phyloP scores from a whole-genome alignment of 1,284 basidiomycete genomes.

The Exobasidium cylindrosporum region DNA sequence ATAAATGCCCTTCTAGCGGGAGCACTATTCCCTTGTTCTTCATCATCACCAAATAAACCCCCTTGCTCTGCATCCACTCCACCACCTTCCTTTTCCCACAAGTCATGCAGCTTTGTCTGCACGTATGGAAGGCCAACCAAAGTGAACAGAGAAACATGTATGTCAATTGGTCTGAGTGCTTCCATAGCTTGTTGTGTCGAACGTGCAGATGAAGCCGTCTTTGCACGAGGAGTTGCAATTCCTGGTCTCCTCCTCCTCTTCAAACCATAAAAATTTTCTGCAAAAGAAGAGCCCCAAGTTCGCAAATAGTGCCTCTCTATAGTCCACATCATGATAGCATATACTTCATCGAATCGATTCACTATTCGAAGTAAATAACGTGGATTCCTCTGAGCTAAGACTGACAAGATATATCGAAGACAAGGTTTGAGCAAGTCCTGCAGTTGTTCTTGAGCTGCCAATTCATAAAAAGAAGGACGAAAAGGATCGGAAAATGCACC shows the following conservation, averaged over 20 bases:
- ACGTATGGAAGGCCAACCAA: conserved; percentile 86
- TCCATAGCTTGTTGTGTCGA: conserved; percentile 18
- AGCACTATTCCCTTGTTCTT: neutral
- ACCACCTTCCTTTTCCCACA: conserved; percentile 84
- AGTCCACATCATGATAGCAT: conserved; percentile 78
- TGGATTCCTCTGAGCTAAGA: conserved; percentile 91
- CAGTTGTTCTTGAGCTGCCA: conserved; percentile 92
- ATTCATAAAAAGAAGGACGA: conserved; percentile 89
- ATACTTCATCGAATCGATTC: conserved; percentile 94
- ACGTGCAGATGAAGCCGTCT: conserved; percentile 5
- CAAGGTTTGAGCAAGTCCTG: conserved; percentile 89
- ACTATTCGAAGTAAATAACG: conserved; percentile 86
- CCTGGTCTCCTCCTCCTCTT: conserved; percentile 71
- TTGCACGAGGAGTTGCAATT: conserved; percentile 22
- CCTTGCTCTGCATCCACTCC: conserved; percentile 61
- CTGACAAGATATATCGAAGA: conserved; percentile 84
- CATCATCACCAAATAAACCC: conserved; percentile 61
- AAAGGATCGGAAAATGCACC: conserved; percentile 50
- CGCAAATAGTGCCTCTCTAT: conserved; percentile 87
- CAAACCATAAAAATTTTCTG: conserved; percentile 89
- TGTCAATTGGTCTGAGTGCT: conserved; percentile 27
- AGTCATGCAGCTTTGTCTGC: conserved; percentile 80
- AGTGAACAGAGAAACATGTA: conserved; percentile 24
- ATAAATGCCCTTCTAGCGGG: neutral
- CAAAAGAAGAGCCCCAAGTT: conserved; percentile 76